Percentiles rank a stretch among this genome's conserved stretches.
Evolutionary conservation across 2,329 filamentous ascomycete genomes (phyloP).

Genomic region (Botrytis pseudocinerea): DNA sequence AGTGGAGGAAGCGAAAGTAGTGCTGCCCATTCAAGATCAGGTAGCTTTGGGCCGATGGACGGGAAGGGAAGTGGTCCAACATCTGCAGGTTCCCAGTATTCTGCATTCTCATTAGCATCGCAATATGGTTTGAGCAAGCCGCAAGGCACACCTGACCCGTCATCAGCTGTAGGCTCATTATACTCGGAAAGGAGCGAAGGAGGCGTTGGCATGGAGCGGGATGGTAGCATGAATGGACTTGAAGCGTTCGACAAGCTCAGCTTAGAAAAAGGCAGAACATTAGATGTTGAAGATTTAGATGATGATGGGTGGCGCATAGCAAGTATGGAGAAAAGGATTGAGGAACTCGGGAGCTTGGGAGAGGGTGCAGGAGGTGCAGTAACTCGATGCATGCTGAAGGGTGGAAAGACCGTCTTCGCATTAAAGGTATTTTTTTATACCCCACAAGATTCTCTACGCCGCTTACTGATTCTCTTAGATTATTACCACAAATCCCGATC

Average conservation of each 20-base stretch:
- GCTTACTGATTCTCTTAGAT: conserved; percentile 57
- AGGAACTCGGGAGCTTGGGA: conserved; percentile 84
- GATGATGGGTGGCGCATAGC: conserved; percentile 95
- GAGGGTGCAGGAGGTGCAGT: conserved; percentile 96
- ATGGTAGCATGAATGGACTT: conserved; percentile 75
- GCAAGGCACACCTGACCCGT: conserved; percentile 75
- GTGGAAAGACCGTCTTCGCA: conserved; percentile 91
- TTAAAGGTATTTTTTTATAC: conserved; percentile 68
- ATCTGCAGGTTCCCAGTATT: conserved; percentile 85
- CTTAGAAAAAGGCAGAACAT: conserved; percentile 75
- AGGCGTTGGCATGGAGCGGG: conserved; percentile 75
- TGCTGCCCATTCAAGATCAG: conserved; percentile 75
- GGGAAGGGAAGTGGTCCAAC: conserved; percentile 77
- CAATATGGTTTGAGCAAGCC: conserved; percentile 68
- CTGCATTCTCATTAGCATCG: conserved; percentile 76
- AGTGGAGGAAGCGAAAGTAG: conserved; percentile 80
- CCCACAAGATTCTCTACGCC: conserved; percentile 15
- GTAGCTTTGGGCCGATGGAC: conserved; percentile 78
- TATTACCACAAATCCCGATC: conserved; percentile 96
- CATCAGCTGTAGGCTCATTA: conserved; percentile 82
- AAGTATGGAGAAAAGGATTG: conserved; percentile 82
- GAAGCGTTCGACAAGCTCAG: conserved; percentile 78
- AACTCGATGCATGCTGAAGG: conserved; percentile 84
- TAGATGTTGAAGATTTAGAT: conserved; percentile 93
- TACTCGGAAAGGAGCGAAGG: conserved; percentile 80